These are phyloP conservation scores for Biscogniauxia mediterranea DNA, from an alignment of 2,329 filamentous ascomycete species.

Conservation along the genomic window DNA sequence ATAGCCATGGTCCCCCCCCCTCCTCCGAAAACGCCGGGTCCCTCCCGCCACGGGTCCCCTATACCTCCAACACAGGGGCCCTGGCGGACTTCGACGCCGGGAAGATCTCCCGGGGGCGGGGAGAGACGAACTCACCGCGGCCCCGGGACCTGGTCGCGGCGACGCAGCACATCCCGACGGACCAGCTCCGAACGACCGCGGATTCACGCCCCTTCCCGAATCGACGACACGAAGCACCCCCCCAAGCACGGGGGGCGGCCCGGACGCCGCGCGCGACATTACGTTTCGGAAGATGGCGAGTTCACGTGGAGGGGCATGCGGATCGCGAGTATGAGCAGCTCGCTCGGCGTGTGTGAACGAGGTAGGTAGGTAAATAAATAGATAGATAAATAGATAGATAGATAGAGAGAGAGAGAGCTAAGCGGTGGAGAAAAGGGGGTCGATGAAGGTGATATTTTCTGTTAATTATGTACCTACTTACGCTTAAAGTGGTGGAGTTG, in stretches of 20 bases:
- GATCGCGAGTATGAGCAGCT: not conserved
- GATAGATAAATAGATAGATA: too few relatives aligned
- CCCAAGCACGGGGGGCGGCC: not conserved
- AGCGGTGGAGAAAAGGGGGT: too few relatives aligned
- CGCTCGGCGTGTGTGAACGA: not conserved
- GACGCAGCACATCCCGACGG: not conserved
- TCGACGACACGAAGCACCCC: not conserved
- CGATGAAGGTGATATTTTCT: too few relatives aligned
- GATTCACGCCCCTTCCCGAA: not conserved
- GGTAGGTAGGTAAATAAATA: too few relatives aligned
- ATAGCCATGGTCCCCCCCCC: not conserved
- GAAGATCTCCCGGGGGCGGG: not conserved
- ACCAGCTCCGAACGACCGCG: conserved; percentile 1
- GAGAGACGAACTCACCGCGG: not conserved
- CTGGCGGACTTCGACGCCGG: not conserved
- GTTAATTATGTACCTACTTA: too few relatives aligned
- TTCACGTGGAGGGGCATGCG: not conserved
- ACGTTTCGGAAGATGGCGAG: not conserved
- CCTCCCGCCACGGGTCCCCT: not conserved
- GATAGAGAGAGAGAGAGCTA: too few relatives aligned
- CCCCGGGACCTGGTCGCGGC: not conserved
- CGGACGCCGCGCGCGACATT: not conserved
- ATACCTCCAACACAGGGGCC: not conserved
- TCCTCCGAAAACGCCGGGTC: not conserved
- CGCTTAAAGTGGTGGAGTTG: too few relatives aligned